Base-by-base conservation (phyloP, 108 stramenopile species). In the Nitzschia sp. region DNA sequence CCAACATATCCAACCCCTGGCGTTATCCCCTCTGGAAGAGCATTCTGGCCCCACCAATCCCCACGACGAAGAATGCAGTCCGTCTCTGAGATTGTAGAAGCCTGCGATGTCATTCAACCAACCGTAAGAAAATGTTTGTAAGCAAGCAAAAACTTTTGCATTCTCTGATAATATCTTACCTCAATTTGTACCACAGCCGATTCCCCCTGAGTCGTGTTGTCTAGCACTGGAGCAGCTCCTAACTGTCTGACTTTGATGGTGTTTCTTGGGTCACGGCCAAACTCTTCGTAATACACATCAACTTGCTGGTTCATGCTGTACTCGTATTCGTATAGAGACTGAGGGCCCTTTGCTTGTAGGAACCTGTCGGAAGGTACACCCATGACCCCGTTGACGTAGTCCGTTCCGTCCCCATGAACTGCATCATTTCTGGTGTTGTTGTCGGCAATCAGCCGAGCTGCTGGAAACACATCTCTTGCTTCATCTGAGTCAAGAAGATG, bases 1-100 rank as follows among this genome's bases (percentile, higher is more conserved):
- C 85, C 85, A 38, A 83, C 73, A 10, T 80, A 43, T 51, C 83
- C 82, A 21, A 79, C 73, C 39, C 85, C 85, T 7, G 85, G 85
- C 24, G 70, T 76, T 52, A 42, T 53, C 6, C 71, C 76, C 0
- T 57, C 26, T 11, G 58, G 52, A 12, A 58, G 52, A 10, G 19
- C 12, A 10, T 72, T 42, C 0, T 43, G 39, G n/a, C 25, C 25
- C 72, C 73, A 73, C 80, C 75, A 77, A 40, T 70, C 19, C 26
- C 84, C 84, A 55, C 63, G 73, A 3, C 84, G 84, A 64, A 85
- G 77, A 34, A 60, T 41, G 53, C 84, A 85, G 50, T 85, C 84
- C 5, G 75, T 75, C 41, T 57, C 57, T 57, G 80, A 85, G 9
- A 85, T 66, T 8, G 80, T 81, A 1, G 84, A 85, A 51, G 84